These are phyloP conservation scores for Aureobasidium sp. DNA, from an alignment of 2,329 filamentous ascomycete species.

Conservation along the genomic window DNA sequence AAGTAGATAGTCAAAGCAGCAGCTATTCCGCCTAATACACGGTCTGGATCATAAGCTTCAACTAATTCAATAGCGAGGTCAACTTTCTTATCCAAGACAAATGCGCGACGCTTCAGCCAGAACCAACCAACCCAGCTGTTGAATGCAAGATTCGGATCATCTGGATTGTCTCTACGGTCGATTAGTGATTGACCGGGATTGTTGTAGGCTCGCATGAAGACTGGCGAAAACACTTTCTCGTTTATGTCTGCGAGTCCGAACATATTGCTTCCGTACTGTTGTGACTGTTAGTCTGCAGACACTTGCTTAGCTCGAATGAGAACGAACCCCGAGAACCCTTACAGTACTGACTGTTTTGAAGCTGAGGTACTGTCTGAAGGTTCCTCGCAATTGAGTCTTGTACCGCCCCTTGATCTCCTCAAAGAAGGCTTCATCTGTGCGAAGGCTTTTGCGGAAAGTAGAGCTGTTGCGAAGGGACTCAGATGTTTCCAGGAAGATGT, in stretches of 20 bases:
- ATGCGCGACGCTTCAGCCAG: not conserved
- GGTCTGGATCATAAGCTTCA: not conserved
- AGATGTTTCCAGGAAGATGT: not conserved
- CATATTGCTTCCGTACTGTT: not conserved
- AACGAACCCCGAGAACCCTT: not conserved
- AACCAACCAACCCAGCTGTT: not conserved
- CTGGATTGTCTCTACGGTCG: not conserved
- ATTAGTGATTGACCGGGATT: not conserved
- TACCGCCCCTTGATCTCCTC: not conserved
- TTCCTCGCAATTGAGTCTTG: not conserved
- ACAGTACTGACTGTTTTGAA: slow-evolving; percentile 7
- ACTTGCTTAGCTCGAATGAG: too few species aligned
- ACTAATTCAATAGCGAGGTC: slow-evolving; percentile 1
- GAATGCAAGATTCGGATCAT: not conserved
- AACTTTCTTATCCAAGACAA: not conserved
- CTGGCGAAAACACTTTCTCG: slow-evolving; percentile 1
- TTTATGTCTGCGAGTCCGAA: not conserved
- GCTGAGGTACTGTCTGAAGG: not conserved
- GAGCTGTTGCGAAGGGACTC: not conserved
- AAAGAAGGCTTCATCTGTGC: not conserved
- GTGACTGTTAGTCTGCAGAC: not conserved
- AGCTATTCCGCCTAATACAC: not conserved
- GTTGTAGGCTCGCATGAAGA: slow-evolving; percentile 7
- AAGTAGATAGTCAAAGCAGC: not conserved
- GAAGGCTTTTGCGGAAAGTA: not conserved